Conservation (phyloP, 495 filamentous ascomycete genomes). For the Penicillium manginii region DNA sequence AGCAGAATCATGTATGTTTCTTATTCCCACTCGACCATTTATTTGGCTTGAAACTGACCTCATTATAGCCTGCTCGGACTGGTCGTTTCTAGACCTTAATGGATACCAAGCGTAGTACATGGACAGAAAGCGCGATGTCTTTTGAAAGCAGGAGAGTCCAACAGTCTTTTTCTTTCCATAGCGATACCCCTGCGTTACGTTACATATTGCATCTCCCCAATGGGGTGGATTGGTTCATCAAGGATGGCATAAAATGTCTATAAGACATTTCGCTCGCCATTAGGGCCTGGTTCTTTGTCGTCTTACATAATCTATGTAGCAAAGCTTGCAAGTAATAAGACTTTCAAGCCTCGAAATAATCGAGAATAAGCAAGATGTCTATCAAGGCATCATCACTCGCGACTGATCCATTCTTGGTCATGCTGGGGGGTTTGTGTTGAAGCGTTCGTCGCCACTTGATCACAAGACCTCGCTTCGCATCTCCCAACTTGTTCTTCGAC, state of each 20-base stretch:
- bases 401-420: too few species aligned
- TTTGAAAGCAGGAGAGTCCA: background rate
- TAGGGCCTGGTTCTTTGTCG: background rate
- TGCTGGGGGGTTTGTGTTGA: background rate
- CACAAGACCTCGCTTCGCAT: constrained; percentile 13
- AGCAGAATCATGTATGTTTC: constrained; percentile 34
- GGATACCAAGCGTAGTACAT: background rate
- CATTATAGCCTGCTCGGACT: background rate
- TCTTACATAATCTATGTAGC: background rate
- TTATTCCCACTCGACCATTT: background rate
- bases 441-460: background rate
- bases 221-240: background rate
- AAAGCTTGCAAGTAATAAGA: background rate
- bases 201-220: background rate
- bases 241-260: background rate
- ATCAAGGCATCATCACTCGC: background rate
- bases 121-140: background rate
- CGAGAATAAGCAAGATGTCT: background rate
- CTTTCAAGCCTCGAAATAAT: background rate
- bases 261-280: background rate
- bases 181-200: background rate
- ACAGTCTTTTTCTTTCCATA: background rate
- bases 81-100: background rate
- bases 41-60: background rate
- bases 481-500: constrained; percentile 3